Conservation (phyloP, 176 grass and related monocot genomes). For the Cenchrus purpureus region DNA sequence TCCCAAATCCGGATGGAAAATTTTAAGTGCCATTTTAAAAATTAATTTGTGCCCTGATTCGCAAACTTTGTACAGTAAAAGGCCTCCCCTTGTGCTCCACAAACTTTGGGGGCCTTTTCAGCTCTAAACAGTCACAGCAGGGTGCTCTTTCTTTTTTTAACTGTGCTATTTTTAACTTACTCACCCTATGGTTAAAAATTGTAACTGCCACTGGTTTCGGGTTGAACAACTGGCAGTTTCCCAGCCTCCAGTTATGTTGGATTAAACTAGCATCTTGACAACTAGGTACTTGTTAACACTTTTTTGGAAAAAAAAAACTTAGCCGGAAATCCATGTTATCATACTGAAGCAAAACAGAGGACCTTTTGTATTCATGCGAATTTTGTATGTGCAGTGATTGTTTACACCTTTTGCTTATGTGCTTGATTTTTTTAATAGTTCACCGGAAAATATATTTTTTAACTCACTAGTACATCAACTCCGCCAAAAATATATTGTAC, state of each 20-base stretch:
- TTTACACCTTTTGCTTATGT: background rate
- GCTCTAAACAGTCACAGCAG: background rate
- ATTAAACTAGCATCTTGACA: background rate
- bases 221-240: background rate
- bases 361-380: background rate
- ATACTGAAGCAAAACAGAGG: background rate
- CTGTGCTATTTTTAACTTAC: slow-evolving; percentile 8
- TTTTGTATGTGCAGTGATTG: background rate
- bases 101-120: slow-evolving; percentile 27
- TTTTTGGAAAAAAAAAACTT: background rate
- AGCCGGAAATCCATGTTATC: too few species aligned
- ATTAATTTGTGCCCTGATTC: background rate
- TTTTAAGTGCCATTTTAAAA: background rate
- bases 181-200: background rate
- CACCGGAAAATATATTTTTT: background rate
- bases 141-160: background rate
- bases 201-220: background rate
- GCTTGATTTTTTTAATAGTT: background rate
- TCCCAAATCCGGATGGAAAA: background rate
- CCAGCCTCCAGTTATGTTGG: background rate
- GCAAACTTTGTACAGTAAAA: background rate
- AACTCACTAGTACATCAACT: background rate
- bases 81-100: background rate
- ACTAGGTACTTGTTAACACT: background rate
- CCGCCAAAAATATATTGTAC: background rate